Percentiles rank a stretch among this genome's conserved stretches.
phyloP scores from a whole-genome alignment of 2,329 filamentous ascomycete species.

The Mycogone perniciosa region DNA sequence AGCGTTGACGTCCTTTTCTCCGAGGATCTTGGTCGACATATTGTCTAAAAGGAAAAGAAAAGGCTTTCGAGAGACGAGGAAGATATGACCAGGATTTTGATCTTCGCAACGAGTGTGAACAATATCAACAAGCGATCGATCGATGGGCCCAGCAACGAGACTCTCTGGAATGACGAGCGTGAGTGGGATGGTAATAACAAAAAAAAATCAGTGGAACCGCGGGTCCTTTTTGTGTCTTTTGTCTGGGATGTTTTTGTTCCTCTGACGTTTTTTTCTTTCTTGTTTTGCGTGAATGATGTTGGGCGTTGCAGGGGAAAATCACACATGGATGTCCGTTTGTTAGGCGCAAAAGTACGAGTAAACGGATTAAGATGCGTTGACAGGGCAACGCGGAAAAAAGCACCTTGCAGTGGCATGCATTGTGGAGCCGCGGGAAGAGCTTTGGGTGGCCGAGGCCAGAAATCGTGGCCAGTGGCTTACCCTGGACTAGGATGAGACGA shows the following conservation, averaged over 20 bases:
- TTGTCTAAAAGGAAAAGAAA: slow-evolving; percentile 25
- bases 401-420: not conserved
- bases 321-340: not conserved
- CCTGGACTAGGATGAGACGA: not conserved
- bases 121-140: too few relatives aligned
- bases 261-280: not conserved
- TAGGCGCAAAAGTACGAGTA: not conserved
- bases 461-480: not conserved
- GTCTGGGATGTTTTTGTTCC: not conserved
- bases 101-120: not conserved
- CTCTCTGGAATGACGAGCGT: not conserved
- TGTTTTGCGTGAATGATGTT: not conserved
- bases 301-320: not conserved
- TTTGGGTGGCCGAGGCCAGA: not conserved
- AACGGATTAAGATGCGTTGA: not conserved
- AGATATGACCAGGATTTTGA: too few relatives aligned
- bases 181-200: not conserved
- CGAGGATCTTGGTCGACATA: slow-evolving; percentile 58
- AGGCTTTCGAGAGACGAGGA: slow-evolving; percentile 6
- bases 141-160: not conserved
- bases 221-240: not conserved
- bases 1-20: slow-evolving; percentile 60
- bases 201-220: not conserved
- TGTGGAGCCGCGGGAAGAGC: not conserved
- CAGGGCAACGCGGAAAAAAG: not conserved